Evolutionary conservation across 2,329 filamentous ascomycete genomes (phyloP).

Genomic region (Blumeria hordei): DNA sequence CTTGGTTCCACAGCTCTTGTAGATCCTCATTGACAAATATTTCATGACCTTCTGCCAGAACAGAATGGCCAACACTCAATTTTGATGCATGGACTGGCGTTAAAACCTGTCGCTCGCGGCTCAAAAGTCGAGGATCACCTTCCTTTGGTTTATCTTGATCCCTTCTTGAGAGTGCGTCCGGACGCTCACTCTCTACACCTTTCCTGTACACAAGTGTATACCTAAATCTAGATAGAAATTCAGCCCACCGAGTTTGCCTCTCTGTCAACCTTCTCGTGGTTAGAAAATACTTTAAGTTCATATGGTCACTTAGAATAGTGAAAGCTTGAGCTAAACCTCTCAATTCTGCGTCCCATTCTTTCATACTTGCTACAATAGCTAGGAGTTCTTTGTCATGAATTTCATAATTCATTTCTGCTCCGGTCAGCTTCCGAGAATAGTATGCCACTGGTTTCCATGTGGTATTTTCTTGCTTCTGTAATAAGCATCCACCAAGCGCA

Average conservation of each 20-base stretch:
- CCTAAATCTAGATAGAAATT: neutral
- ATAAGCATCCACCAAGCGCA: neutral
- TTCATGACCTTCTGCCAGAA: neutral
- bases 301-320: neutral
- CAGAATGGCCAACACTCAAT: neutral
- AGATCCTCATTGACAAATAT: neutral
- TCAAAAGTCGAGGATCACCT: neutral
- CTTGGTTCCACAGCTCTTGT: neutral
- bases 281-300: slow-evolving; percentile 1
- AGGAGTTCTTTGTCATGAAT: neutral
- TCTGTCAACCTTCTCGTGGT: neutral
- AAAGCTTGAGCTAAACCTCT: neutral
- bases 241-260: neutral
- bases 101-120: neutral
- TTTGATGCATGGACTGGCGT: neutral
- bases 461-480: neutral
- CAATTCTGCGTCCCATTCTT: neutral
- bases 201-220: neutral
- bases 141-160: neutral
- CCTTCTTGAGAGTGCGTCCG: neutral
- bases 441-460: neutral
- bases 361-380: neutral
- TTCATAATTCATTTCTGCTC: neutral
- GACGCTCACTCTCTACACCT: neutral
- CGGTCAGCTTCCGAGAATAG: neutral